Conservation (phyloP, 768 basidiomycete species). For the Candolleomyces aberdarensis region DNA sequence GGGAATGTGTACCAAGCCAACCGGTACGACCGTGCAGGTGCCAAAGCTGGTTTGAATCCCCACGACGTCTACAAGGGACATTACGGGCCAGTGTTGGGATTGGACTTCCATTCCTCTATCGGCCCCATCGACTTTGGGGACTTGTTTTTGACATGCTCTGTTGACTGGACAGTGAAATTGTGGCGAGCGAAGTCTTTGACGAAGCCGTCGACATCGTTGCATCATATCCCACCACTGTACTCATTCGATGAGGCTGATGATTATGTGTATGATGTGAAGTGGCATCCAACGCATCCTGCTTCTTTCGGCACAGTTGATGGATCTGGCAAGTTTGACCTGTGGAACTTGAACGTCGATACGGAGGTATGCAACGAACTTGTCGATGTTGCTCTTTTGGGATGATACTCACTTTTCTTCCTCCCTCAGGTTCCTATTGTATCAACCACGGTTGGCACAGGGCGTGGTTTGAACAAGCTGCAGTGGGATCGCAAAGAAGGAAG, state of each 20-base stretch:
- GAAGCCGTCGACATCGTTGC: slow-evolving; percentile 63
- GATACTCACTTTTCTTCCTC: slow-evolving; percentile 4
- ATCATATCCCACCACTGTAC: slow-evolving; percentile 71
- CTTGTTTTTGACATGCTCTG: slow-evolving; percentile 87
- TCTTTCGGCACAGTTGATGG: slow-evolving; percentile 93
- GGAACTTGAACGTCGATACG: slow-evolving; percentile 96
- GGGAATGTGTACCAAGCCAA: slow-evolving; percentile 97
- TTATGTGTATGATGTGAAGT: slow-evolving; percentile 97
- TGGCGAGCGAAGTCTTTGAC: slow-evolving; percentile 84
- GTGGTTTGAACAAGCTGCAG: slow-evolving; percentile 91
- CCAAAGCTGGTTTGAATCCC: slow-evolving; percentile 93
- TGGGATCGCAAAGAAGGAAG: slow-evolving; percentile 95
- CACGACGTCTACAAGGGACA: slow-evolving; percentile 93
- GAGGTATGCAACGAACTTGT: slow-evolving; percentile 59
- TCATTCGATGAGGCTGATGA: slow-evolving; percentile 98
- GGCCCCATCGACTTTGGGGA: slow-evolving; percentile 96
- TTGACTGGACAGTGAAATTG: slow-evolving; percentile 98
- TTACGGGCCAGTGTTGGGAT: slow-evolving; percentile 88
- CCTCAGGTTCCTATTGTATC: slow-evolving; percentile 88
- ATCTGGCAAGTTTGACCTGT: slow-evolving; percentile 91
- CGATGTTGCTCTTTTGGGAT: not conserved
- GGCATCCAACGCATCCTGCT: slow-evolving; percentile 96
- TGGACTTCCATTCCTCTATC: slow-evolving; percentile 90
- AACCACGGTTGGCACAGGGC: slow-evolving; percentile 70
- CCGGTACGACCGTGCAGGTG: slow-evolving; percentile 93